Evolutionary conservation across 208 protist species (phyloP), one percentile per base, ranked within the genome.

Genomic region (Leishmania guyanensis): DNA sequence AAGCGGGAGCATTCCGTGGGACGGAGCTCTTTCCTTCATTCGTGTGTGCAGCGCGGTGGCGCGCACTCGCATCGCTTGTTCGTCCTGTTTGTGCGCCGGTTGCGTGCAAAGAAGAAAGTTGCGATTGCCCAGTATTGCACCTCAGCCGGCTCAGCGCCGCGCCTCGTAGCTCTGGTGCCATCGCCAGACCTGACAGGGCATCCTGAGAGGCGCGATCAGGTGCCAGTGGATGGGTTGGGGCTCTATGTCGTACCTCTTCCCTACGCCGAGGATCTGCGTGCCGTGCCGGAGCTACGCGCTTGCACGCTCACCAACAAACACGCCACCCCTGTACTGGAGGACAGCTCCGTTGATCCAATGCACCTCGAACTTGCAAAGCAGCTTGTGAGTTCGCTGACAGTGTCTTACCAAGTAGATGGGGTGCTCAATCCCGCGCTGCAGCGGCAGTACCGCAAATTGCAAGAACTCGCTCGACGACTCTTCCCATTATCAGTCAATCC

Each of bases 371-470:
- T 92, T n/a, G 94, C 93, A 26, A 83, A 77, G 71, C 70, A 81
- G n/a, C 60, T 98, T 6, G 68, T 96, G n/a, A 46, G 77, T 1
- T 81, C 79, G n/a, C 78, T 98, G 3, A 87, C 86, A 10, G 84
- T 94, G 54, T 46, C 81, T 3, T 97, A 96, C 77, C 78, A 88
- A 77, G 82, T 92, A 33, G 79, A 75, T 50, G 84, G 86, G 1
- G 91, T 95, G n/a, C 74, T 89, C 56, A 97, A 97, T 79, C 95
- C 95, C 26, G 77, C 89, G 36, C 77, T 98, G 70, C 91, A 96
- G 83, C 85, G 84, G n/a, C 85, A 87, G 66, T 91, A 87, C 76
- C 80, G 84, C 58, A 66, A 75, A 50, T 78, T 97, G 80, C 85
- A 95, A 79, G 60, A 80, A 10, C 77, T 97, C 51, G 91, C 90